phyloP scores from a whole-genome alignment of 176 grass and related monocot genomes.

The Typha latifolia region DNA sequence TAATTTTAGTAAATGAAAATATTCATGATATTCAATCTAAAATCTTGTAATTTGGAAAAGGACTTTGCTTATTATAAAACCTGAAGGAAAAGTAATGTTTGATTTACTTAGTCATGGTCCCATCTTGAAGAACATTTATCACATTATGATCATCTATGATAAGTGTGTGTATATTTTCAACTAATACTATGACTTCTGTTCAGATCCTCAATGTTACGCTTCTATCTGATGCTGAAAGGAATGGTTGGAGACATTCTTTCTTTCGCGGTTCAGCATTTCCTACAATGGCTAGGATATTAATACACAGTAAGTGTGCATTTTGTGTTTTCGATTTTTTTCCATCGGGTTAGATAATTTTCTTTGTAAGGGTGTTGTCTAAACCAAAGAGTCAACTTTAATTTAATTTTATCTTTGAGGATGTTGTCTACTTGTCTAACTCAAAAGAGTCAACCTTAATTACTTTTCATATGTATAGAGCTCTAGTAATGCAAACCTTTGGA shows the following conservation, averaged over 20 bases:
- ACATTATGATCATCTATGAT: background rate
- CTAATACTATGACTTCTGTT: slow-evolving; percentile 17
- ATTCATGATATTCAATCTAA: background rate
- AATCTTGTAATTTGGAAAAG: background rate
- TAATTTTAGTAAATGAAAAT: background rate
- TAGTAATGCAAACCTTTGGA: no score
- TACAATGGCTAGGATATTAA: slow-evolving; percentile 66
- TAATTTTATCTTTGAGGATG: no score
- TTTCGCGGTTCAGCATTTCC: slow-evolving; percentile 75
- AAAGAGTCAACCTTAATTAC: no score
- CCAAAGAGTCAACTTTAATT: no score
- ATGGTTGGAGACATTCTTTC: slow-evolving; percentile 49
- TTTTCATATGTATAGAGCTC: no score
- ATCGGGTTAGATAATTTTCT: background rate
- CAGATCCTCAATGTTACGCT: slow-evolving; percentile 41
- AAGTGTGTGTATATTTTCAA: slow-evolving; percentile 10
- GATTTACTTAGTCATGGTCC: background rate
- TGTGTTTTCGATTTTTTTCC: background rate
- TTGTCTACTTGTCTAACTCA: no score
- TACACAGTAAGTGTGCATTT: slow-evolving; percentile 43
- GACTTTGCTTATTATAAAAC: background rate
- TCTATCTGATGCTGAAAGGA: slow-evolving; percentile 40
- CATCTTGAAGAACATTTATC: background rate
- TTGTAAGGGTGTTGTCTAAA: no score
- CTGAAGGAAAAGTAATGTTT: background rate